These are phyloP conservation scores for Penicillium brasilianum DNA, from an alignment of 2,329 filamentous ascomycete genomes.

Conservation along the genomic window DNA sequence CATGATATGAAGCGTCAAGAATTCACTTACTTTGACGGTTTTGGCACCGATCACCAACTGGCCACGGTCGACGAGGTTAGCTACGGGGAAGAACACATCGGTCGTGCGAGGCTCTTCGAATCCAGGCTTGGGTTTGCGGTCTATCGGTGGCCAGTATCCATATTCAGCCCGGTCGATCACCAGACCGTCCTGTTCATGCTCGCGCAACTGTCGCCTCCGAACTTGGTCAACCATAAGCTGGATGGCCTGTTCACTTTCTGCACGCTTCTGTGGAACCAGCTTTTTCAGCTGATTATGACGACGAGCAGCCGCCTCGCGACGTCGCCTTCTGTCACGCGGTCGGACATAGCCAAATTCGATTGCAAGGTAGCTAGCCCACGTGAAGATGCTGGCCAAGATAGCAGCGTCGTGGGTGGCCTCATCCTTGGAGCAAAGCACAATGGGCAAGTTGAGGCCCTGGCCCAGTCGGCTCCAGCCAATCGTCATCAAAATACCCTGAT, in stretches of 20 bases:
- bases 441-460: constrained; percentile 47
- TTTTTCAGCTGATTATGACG: constrained; percentile 46
- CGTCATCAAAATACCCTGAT: constrained; percentile 44
- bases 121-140: constrained; percentile 31
- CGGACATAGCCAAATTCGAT: constrained; percentile 50
- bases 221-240: constrained; percentile 49
- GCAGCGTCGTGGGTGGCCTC: constrained; percentile 42
- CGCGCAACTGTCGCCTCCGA: constrained; percentile 43
- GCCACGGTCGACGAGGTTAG: constrained; percentile 49
- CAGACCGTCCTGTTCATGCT: constrained; percentile 43
- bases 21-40: constrained; percentile 41
- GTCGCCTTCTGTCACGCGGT: constrained; percentile 43
- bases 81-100: constrained; percentile 52
- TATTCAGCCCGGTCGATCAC: constrained; percentile 50
- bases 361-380: constrained; percentile 47
- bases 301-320: constrained; percentile 40
- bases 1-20: neutral
- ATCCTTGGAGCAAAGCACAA: constrained; percentile 44
- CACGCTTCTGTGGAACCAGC: constrained; percentile 41
- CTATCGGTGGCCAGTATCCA: constrained; percentile 39
- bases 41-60: constrained; percentile 46
- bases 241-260: constrained; percentile 47
- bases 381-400: constrained; percentile 42
- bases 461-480: constrained; percentile 49
- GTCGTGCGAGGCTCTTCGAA: constrained; percentile 35